Percentiles rank a stretch among this genome's conserved stretches.
These are phyloP conservation scores for Rhizoclosmatium sp. DNA, from an alignment of 192 early-diverging fungal species.

Conservation along the genomic window DNA sequence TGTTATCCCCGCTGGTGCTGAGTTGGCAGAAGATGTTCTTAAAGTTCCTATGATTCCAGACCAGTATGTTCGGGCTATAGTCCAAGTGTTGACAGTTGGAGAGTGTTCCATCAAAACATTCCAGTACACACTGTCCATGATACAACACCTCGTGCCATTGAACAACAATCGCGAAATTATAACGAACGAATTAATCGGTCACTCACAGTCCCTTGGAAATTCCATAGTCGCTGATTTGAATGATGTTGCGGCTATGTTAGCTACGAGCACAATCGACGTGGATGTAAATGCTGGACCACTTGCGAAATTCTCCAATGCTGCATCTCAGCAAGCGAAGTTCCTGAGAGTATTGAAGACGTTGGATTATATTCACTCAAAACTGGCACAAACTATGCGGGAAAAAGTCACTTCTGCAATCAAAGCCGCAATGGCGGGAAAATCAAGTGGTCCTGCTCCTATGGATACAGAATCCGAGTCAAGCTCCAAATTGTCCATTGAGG, in stretches of 20 bases:
- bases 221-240: slow-evolving; percentile 75
- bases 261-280: slow-evolving; percentile 62
- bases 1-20: slow-evolving; percentile 5
- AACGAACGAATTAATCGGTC: slow-evolving; percentile 77
- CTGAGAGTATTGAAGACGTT: slow-evolving; percentile 93
- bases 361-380: slow-evolving; percentile 82
- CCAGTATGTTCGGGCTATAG: slow-evolving; percentile 80
- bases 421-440: slow-evolving; percentile 11
- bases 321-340: slow-evolving; percentile 91
- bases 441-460: neutral
- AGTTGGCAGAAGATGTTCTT: slow-evolving; percentile 47
- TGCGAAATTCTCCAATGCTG: slow-evolving; percentile 80
- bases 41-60: slow-evolving; percentile 85
- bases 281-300: slow-evolving; percentile 79
- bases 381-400: neutral
- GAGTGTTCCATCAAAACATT: slow-evolving; percentile 94
- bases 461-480: neutral
- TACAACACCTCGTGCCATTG: slow-evolving; percentile 84
- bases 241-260: slow-evolving; percentile 67
- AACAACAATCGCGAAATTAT: slow-evolving; percentile 67
- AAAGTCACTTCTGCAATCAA: neutral
- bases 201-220: slow-evolving; percentile 73
- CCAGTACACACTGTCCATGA: slow-evolving; percentile 89
- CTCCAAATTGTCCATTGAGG: slow-evolving; percentile 30
- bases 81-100: slow-evolving; percentile 88